Evolutionary conservation across 805 yeast genomes (phyloP).

Genomic region (Zygoascus bituminiphila): DNA sequence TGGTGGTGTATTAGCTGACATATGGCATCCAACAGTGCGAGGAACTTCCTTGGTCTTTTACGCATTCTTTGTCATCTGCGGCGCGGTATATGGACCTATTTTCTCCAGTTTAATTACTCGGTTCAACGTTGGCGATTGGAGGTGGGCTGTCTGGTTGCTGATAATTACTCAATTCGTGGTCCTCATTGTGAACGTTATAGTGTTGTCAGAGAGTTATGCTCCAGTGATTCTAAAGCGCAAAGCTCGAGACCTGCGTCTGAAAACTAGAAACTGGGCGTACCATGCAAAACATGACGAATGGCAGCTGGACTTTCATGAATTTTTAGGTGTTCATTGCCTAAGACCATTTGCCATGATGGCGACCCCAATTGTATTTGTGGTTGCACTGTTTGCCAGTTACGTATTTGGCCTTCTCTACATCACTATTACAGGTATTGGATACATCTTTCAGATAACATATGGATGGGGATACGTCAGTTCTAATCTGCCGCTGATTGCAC

Average conservation of each 20-base stretch:
- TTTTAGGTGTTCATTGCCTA: slow-evolving; percentile 60
- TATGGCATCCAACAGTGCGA: slow-evolving; percentile 41
- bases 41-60: slow-evolving; percentile 48
- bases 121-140: slow-evolving; percentile 40
- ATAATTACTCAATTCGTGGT: slow-evolving; percentile 36
- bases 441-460: slow-evolving; percentile 26
- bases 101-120: slow-evolving; percentile 40
- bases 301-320: slow-evolving; percentile 59
- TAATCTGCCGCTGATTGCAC: slow-evolving; percentile 28
- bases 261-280: slow-evolving; percentile 72
- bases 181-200: slow-evolving; percentile 32
- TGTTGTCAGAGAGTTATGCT: slow-evolving; percentile 32
- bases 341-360: slow-evolving; percentile 74
- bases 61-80: slow-evolving; percentile 39
- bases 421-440: slow-evolving; percentile 34
- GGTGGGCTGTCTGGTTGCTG: slow-evolving; percentile 48
- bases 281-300: slow-evolving; percentile 91
- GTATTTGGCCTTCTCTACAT: slow-evolving; percentile 39
- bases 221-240: slow-evolving; percentile 48
- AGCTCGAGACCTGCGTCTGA: slow-evolving; percentile 61
- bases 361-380: slow-evolving; percentile 36
- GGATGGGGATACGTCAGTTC: slow-evolving; percentile 29
- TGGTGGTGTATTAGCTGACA: slow-evolving; percentile 54
- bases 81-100: slow-evolving; percentile 40
- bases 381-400: slow-evolving; percentile 36